Conservation (phyloP, 768 basidiomycete genomes). For the Pleurotus pulmonarius region DNA sequence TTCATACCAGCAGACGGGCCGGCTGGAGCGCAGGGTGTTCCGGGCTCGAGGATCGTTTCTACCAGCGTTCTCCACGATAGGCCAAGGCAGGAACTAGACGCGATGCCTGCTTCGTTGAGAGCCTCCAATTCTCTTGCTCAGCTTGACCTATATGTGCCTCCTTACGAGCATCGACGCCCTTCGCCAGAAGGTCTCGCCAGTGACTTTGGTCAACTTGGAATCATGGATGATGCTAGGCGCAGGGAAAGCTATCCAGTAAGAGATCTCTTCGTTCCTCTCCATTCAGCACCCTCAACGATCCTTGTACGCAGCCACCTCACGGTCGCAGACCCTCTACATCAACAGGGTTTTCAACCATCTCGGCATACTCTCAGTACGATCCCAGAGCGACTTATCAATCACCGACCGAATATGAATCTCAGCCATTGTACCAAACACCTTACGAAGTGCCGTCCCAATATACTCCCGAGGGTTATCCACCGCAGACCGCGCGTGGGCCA, state of each 20-base stretch:
- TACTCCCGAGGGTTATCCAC: slow-evolving; percentile 26
- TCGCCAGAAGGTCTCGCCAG: slow-evolving; percentile 52
- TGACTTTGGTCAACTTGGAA: slow-evolving; percentile 64
- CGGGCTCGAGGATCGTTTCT: slow-evolving; percentile 27
- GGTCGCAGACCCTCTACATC: slow-evolving; percentile 35
- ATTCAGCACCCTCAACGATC: background rate
- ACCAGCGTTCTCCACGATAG: slow-evolving; percentile 31
- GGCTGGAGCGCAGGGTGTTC: slow-evolving; percentile 21
- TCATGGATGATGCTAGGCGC: slow-evolving; percentile 42
- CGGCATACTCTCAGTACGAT: slow-evolving; percentile 26
- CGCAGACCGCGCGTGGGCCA: slow-evolving; percentile 44
- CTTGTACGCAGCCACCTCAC: slow-evolving; percentile 27
- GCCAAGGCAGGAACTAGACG: slow-evolving; percentile 41
- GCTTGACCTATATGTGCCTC: slow-evolving; percentile 68
- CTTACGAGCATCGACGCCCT: slow-evolving; percentile 55
- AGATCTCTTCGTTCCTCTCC: slow-evolving; percentile 11
- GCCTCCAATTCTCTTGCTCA: slow-evolving; percentile 58
- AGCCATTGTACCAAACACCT: slow-evolving; percentile 37
- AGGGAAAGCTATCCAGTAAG: slow-evolving; percentile 62
- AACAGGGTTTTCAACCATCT: slow-evolving; percentile 28
- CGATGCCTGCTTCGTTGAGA: slow-evolving; percentile 57
- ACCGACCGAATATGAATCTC: slow-evolving; percentile 10
- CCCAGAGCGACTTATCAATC: slow-evolving; percentile 35
- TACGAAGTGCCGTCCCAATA: slow-evolving; percentile 22
- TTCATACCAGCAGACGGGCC: slow-evolving; percentile 56